These are phyloP conservation scores for Globisporangium okanoganense DNA, from an alignment of 352 stramenopile species.

Conservation along the genomic window DNA sequence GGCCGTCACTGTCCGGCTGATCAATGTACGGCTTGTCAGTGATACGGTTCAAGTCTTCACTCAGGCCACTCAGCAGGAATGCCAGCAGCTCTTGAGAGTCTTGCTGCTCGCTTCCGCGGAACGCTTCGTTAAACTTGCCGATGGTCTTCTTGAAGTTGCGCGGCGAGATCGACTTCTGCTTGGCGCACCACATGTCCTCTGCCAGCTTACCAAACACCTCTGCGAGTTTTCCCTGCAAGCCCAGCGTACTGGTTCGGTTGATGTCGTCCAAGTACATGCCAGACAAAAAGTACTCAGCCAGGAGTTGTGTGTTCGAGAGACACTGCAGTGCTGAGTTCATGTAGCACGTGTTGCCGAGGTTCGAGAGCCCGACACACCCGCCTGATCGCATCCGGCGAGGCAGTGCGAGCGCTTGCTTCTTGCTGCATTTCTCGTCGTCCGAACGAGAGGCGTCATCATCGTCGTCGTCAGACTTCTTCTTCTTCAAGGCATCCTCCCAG, in stretches of 20 bases:
- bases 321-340: slow-evolving; percentile 94
- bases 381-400: slow-evolving; percentile 73
- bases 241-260: slow-evolving; percentile 96
- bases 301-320: slow-evolving; percentile 93
- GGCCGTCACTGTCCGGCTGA: slow-evolving; percentile 96
- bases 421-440: slow-evolving; percentile 50
- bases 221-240: slow-evolving; percentile 93
- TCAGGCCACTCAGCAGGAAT: slow-evolving; percentile 96
- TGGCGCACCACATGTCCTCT: slow-evolving; percentile 94
- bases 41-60: slow-evolving; percentile 98
- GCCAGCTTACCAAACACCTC: slow-evolving; percentile 95
- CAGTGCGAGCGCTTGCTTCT: slow-evolving; percentile 52
- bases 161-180: slow-evolving; percentile 91
- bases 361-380: slow-evolving; percentile 76
- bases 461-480: slow-evolving; percentile 53
- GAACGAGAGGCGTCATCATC: slow-evolving; percentile 42
- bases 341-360: slow-evolving; percentile 96
- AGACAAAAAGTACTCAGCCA: slow-evolving; percentile 96
- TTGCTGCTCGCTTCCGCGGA: slow-evolving; percentile 97
- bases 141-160: slow-evolving; percentile 93
- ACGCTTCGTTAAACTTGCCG: slow-evolving; percentile 95
- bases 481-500: slow-evolving; percentile 66
- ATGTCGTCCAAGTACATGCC: slow-evolving; percentile 91
- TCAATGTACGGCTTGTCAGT: slow-evolving; percentile 97
- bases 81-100: slow-evolving; percentile 97